Conservation (phyloP, 139 green algal species). For the Coelastrella sp. region DNA sequence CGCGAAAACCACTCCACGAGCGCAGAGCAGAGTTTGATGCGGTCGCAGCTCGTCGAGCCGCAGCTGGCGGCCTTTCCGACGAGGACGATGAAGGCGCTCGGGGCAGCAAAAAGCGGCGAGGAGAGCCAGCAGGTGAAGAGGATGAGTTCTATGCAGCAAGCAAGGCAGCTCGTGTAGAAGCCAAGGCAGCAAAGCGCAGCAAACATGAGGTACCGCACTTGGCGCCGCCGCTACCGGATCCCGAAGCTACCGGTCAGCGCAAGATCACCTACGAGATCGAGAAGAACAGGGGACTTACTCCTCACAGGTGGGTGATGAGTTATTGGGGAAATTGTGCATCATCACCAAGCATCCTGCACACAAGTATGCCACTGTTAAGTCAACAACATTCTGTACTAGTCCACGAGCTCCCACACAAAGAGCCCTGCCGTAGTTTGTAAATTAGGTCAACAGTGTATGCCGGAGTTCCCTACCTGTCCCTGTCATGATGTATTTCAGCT, state of each 20-base stretch:
- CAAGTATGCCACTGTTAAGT: too few relatives aligned
- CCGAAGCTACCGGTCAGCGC: constrained; percentile 55
- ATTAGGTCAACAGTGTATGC: too few relatives aligned
- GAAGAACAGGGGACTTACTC: constrained; percentile 97
- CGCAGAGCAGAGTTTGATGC: constrained; percentile 77
- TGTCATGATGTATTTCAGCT: too few relatives aligned
- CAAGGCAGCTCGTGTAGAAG: constrained; percentile 13
- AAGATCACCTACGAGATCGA: constrained; percentile 87
- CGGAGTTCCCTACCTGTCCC: too few relatives aligned
- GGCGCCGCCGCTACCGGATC: constrained; percentile 69
- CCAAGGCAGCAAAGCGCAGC: constrained; percentile 46
- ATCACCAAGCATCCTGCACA: neutral
- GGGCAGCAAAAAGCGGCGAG: constrained; percentile 44
- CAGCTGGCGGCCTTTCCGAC: constrained; percentile 23
- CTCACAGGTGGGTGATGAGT: constrained; percentile 70
- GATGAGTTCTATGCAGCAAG: constrained; percentile 79
- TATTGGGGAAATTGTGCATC: neutral
- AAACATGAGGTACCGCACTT: constrained; percentile 51
- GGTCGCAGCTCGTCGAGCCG: constrained; percentile 61
- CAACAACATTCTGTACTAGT: too few relatives aligned
- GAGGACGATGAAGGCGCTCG: constrained; percentile 25
- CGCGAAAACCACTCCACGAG: constrained; percentile 72
- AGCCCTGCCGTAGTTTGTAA: too few relatives aligned
- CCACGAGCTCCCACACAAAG: too few relatives aligned
- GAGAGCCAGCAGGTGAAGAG: constrained; percentile 59